A percentile compares a stretch with the other conserved stretches of the same genome.
Conservation (phyloP, 257 asterid species). For the Primulina tabacum region DNA sequence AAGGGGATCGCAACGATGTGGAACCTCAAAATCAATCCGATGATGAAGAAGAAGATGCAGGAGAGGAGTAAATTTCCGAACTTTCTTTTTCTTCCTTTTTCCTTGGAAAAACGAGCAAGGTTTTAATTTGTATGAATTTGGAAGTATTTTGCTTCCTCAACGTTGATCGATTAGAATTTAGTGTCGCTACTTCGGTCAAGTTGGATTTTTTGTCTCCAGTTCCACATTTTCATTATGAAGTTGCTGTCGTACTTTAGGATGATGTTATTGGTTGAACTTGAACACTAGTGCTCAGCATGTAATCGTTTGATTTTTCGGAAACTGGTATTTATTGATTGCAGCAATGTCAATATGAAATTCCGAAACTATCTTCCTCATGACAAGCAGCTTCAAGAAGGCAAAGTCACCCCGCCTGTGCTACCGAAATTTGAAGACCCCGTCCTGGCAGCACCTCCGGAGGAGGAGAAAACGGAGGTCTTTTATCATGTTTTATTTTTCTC, state of each 20-base stretch:
- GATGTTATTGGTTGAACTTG: neutral
- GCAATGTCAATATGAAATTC: slow-evolving; percentile 70
- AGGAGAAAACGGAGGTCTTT: slow-evolving; percentile 81
- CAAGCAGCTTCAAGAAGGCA: slow-evolving; percentile 92
- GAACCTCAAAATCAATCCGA: slow-evolving; percentile 12
- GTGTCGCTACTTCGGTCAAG: neutral
- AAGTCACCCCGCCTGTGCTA: slow-evolving; percentile 75
- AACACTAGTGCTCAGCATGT: neutral
- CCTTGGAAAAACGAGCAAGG: neutral
- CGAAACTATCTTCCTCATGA: slow-evolving; percentile 98
- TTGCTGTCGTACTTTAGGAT: too few relatives aligned
- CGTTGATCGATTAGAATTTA: neutral
- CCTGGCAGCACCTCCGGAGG: slow-evolving; percentile 47
- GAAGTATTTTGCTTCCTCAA: neutral
- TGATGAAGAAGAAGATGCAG: slow-evolving; percentile 21
- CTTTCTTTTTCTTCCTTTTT: neutral
- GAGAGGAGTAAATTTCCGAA: neutral
- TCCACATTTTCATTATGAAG: too few relatives aligned
- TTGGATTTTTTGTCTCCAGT: neutral
- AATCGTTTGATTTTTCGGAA: slow-evolving; percentile 8
- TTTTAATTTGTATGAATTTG: neutral
- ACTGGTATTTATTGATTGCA: slow-evolving; percentile 29
- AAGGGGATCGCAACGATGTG: slow-evolving; percentile 16
- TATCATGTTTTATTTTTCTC: slow-evolving; percentile 2
- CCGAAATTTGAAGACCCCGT: slow-evolving; percentile 93